Percentiles rank a stretch among this genome's conserved stretches.
These are phyloP conservation scores for Apophysomyces elegans DNA, from an alignment of 371 early-diverging fungal species.

Conservation along the genomic window DNA sequence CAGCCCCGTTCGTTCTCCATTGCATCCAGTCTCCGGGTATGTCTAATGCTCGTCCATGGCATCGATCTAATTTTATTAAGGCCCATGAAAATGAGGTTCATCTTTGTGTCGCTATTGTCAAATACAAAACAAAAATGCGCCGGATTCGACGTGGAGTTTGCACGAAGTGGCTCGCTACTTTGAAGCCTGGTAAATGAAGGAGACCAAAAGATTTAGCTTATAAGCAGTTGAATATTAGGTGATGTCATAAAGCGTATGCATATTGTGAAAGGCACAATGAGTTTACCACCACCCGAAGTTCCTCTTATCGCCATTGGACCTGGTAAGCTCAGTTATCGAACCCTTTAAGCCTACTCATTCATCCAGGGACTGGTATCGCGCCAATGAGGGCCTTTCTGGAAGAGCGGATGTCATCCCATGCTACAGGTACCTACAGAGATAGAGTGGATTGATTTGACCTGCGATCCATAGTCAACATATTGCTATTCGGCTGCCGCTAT, in stretches of 20 bases:
- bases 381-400: conserved; percentile 89
- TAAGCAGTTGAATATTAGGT: conserved; percentile 14
- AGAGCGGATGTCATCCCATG: conserved; percentile 55
- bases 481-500: conserved; percentile 88
- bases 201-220: not conserved
- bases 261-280: conserved; percentile 78
- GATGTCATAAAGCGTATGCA: conserved; percentile 55
- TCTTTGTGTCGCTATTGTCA: conserved; percentile 84
- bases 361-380: conserved; percentile 83
- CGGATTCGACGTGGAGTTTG: conserved; percentile 81
- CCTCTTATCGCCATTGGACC: conserved; percentile 82
- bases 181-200: conserved; percentile 35
- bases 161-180: conserved; percentile 73
- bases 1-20: conserved; percentile 88
- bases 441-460: not conserved
- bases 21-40: conserved; percentile 54
- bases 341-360: not conserved
- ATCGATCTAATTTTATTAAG: conserved; percentile 14
- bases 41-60: not conserved
- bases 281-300: conserved; percentile 55
- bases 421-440: conserved; percentile 34
- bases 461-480: conserved; percentile 50
- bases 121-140: conserved; percentile 79
- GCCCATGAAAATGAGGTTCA: conserved; percentile 61
- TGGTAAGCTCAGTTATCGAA: conserved; percentile 41